phyloP scores from a whole-genome alignment of 805 yeast species.

The Jamesozyma gamospora region DNA sequence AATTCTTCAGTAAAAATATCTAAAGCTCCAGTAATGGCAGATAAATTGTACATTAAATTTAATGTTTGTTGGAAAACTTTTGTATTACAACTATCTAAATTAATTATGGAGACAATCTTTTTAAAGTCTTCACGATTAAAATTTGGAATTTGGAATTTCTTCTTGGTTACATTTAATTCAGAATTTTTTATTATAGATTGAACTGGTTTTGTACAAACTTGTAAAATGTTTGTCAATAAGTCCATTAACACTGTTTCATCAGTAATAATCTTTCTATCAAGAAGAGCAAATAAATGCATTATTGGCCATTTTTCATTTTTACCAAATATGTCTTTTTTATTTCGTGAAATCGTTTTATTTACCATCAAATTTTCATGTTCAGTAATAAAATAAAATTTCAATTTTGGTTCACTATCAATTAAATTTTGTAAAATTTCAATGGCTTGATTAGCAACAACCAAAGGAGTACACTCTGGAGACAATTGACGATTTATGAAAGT shows the following conservation, averaged over 20 bases:
- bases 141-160: conserved; percentile 41
- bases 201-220: conserved; percentile 67
- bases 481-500: conserved; percentile 17
- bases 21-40: conserved; percentile 51
- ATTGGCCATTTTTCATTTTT: conserved; percentile 54
- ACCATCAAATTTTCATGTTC: conserved; percentile 53
- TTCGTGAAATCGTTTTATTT: conserved; percentile 29
- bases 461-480: conserved; percentile 58
- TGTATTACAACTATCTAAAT: conserved; percentile 76
- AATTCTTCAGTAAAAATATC: conserved; percentile 58
- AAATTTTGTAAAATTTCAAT: conserved; percentile 66
- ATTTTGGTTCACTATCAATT: conserved; percentile 54
- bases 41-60: conserved; percentile 68
- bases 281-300: conserved; percentile 51
- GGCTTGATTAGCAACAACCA: conserved; percentile 64
- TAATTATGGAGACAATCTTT: conserved; percentile 54
- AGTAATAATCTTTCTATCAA: conserved; percentile 54
- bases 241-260: conserved; percentile 74
- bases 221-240: conserved; percentile 60
- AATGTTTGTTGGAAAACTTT: conserved; percentile 77
- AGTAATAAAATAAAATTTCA: conserved; percentile 64
- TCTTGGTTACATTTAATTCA: conserved; percentile 20
- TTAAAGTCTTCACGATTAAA: conserved; percentile 56
- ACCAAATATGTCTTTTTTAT: conserved; percentile 26
- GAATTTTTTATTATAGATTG: conserved; percentile 40